phyloP scores from a whole-genome alignment of 306 rosid genomes.

The Vicia sativa region DNA sequence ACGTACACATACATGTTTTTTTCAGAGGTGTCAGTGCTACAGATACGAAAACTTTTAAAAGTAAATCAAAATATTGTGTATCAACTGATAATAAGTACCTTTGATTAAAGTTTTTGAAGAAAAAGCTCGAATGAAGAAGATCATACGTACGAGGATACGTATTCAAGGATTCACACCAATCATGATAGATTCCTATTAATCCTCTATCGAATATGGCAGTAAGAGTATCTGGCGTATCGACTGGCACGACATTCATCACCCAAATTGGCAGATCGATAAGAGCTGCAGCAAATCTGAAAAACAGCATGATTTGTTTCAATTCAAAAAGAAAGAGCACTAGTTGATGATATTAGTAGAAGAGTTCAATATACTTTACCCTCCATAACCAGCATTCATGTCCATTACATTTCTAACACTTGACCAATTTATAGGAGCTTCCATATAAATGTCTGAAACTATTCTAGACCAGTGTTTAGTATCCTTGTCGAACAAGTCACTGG shows the following conservation, averaged over 20 bases:
- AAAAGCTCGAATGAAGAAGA: slow-evolving; percentile 76
- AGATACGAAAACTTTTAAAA: too few species aligned
- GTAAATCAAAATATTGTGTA: too few species aligned
- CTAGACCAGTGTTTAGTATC: slow-evolving; percentile 73
- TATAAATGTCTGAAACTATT: slow-evolving; percentile 65
- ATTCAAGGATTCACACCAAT: slow-evolving; percentile 89
- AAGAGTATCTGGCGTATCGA: slow-evolving; percentile 68
- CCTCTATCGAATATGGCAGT: slow-evolving; percentile 75
- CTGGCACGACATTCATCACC: slow-evolving; percentile 91
- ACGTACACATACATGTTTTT: too few species aligned
- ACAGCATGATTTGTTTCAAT: slow-evolving; percentile 29
- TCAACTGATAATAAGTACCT: slow-evolving; percentile 46
- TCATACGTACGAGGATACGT: slow-evolving; percentile 92
- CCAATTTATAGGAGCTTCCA: slow-evolving; percentile 66
- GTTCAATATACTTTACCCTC: slow-evolving; percentile 65
- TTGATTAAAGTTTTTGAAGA: slow-evolving; percentile 54
- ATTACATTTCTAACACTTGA: slow-evolving; percentile 75
- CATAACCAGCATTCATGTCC: slow-evolving; percentile 98
- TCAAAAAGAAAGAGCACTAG: slow-evolving; percentile 6
- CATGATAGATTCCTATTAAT: slow-evolving; percentile 83
- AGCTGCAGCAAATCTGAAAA: slow-evolving; percentile 87
- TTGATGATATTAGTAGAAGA: not conserved
- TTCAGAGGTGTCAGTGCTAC: too few species aligned
- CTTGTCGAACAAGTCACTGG: slow-evolving; percentile 50
- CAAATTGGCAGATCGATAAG: slow-evolving; percentile 71